phyloP scores from a whole-genome alignment of 1,139 yeast species.

The Suhomyces atakaporum region DNA sequence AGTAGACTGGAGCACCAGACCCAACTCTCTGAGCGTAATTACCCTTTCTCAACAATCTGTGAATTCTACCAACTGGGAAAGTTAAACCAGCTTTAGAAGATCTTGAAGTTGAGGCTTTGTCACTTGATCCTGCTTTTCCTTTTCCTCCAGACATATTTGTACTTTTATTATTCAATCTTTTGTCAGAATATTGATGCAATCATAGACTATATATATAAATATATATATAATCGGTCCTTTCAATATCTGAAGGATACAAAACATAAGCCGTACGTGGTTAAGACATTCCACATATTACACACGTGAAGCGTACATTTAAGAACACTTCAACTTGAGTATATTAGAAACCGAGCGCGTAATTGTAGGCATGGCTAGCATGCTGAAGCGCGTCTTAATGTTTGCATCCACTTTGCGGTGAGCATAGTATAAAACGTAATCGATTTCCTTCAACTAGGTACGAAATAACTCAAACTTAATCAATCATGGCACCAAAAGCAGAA shows the following conservation, averaged over 20 bases:
- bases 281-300: slow-evolving; percentile 2
- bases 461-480: slow-evolving; percentile 10
- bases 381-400: neutral
- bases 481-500: slow-evolving; percentile 34
- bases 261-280: neutral
- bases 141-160: slow-evolving; percentile 93
- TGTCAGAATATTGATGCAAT: no score
- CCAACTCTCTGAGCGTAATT: slow-evolving; percentile 99
- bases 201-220: no score
- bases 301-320: slow-evolving; percentile 3
- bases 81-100: slow-evolving; percentile 98
- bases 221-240: no score
- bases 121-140: slow-evolving; percentile 94
- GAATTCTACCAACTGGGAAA: slow-evolving; percentile 99
- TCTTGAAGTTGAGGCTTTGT: slow-evolving; percentile 95
- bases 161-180: no score
- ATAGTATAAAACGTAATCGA: slow-evolving; percentile 5
- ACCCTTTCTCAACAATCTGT: slow-evolving; percentile 95
- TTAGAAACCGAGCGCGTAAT: slow-evolving; percentile 4
- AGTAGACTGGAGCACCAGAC: slow-evolving; percentile 96
- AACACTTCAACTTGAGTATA: slow-evolving; percentile 3
- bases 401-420: neutral
- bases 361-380: no score
- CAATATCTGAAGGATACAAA: no score
- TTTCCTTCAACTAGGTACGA: neutral